Base-by-base conservation (phyloP, 1,139 yeast species). In the Zygosaccharomyces sapae region DNA sequence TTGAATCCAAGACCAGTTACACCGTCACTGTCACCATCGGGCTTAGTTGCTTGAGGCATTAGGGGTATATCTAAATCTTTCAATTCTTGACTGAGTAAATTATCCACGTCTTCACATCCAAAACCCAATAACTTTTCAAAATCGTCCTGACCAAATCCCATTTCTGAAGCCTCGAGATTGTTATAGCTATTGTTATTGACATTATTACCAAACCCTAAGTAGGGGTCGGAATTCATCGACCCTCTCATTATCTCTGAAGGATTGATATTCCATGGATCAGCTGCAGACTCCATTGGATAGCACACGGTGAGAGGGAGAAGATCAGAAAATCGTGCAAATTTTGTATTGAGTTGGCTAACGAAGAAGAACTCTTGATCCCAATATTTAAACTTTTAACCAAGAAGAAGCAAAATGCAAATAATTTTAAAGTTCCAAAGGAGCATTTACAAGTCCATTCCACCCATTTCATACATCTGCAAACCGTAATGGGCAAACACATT, bases 31-130 rank as follows among this genome's bases (percentile, higher is more conserved):
- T 38, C 46, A 16, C 27, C 16, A 16, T 16, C 2, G 22, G 29
- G 44, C 29, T 34, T 35, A 12, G 10, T 12, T 6, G 46, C n/a
- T n/a, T 33, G 40, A 12, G 62, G 63, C 25, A 56, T 52, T 47
- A 61, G 47, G 7, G 66, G 66, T 18, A 62, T 61, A 46, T 61
- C 66, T 35, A 62, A 45, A 42, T 62, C 66, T 43, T 49, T 57
- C 24, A 62, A 45, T 38, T 61, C 66, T 38, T 62, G 62, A 9
- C 63, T 55, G 35, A 62, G 44, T 25, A 62, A 44, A 18, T 52
- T 57, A 47, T 62, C 66, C 10, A 62, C 56, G 24, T 61, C 61
- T 20, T 57, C 51, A 34, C 59, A 59, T 31, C 55, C 56, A 12
- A 51, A 20, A 24, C 49, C 55, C 16, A 51, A 45, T 22, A 52